These are phyloP conservation scores for Candida glucosophila DNA, from an alignment of 1,139 yeast species.

Conservation along the genomic window DNA sequence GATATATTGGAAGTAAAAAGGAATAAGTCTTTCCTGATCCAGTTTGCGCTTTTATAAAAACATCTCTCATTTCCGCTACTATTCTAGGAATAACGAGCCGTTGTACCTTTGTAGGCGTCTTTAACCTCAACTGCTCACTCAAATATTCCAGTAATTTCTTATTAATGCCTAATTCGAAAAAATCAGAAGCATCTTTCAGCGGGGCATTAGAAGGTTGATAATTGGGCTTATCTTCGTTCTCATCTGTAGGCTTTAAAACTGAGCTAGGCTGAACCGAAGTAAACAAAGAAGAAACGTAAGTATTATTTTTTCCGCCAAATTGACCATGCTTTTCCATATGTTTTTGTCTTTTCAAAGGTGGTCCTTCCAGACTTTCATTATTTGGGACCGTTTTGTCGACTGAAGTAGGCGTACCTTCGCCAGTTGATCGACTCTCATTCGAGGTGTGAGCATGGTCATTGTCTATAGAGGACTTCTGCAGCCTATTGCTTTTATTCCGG, in stretches of 20 bases:
- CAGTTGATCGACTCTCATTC: conserved; percentile 1
- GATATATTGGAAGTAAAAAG: conserved; percentile 75
- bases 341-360: conserved; percentile 18
- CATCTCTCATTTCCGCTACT: conserved; percentile 46
- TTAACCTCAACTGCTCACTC: conserved; percentile 47
- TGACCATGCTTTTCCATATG: conserved; percentile 38
- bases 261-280: conserved; percentile 52
- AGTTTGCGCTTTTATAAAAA: conserved; percentile 88
- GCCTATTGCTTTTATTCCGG: conserved; percentile 28
- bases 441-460: background rate
- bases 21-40: conserved; percentile 94
- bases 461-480: too few relatives aligned
- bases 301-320: conserved; percentile 41
- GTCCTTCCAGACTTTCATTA: conserved; percentile 8
- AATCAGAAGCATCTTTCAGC: conserved; percentile 55
- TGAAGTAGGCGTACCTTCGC: conserved; percentile 4
- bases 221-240: conserved; percentile 10
- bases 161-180: conserved; percentile 63
- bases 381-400: background rate
- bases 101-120: conserved; percentile 81
- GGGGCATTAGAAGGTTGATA: conserved; percentile 80
- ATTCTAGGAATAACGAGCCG: conserved; percentile 72
- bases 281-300: conserved; percentile 79
- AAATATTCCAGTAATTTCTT: conserved; percentile 48
- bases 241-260: conserved; percentile 16